phyloP scores from a whole-genome alignment of 2,329 filamentous ascomycete genomes.

The Erysiphe pulchra region DNA sequence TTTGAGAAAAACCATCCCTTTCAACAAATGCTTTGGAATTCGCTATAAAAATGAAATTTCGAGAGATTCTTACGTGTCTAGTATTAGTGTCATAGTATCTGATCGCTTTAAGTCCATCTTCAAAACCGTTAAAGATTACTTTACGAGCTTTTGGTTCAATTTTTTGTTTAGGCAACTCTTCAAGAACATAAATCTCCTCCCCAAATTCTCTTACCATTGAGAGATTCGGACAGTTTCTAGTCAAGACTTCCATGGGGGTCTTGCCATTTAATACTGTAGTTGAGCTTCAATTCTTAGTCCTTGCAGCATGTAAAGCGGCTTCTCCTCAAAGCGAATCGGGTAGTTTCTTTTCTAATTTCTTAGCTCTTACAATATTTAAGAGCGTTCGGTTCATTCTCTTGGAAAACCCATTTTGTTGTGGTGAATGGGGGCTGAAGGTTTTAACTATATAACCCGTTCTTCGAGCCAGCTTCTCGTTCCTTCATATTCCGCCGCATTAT shows the following conservation, averaged over 20 bases:
- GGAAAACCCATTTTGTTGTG: not conserved
- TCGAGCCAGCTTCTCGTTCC: not conserved
- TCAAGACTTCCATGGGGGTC: not conserved
- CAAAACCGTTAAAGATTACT: not conserved
- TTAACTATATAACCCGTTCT: not conserved
- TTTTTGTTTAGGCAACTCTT: not conserved
- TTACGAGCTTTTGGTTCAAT: not conserved
- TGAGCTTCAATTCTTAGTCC: not conserved
- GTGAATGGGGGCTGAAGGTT: not conserved
- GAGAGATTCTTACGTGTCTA: not conserved
- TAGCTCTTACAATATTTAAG: not conserved
- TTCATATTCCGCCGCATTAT: not conserved
- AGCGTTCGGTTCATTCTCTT: not conserved
- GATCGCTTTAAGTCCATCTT: not conserved
- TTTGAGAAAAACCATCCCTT: not conserved
- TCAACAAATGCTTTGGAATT: not conserved
- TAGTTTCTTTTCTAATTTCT: not conserved
- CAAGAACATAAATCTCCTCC: not conserved
- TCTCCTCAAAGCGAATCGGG: not conserved
- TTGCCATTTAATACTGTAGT: not conserved
- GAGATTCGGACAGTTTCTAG: not conserved
- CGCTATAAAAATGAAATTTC: not conserved
- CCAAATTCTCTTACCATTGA: not conserved
- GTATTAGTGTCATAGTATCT: not conserved
- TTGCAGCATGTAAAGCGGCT: not conserved